Evolutionary conservation across 768 basidiomycete genomes (phyloP).

Genomic region (Russula earlei): DNA sequence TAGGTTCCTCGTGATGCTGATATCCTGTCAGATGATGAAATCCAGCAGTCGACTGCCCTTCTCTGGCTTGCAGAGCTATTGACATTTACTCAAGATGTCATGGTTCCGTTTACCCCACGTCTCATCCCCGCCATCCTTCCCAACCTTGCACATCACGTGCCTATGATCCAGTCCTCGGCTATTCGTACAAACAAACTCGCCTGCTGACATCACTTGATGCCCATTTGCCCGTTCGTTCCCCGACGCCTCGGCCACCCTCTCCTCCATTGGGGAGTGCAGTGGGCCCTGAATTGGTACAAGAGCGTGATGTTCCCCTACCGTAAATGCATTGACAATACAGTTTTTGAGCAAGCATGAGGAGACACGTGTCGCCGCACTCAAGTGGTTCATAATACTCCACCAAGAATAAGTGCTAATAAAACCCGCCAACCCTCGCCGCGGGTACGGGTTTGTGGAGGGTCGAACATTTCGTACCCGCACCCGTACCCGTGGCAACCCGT

Average conservation of each 20-base stretch:
- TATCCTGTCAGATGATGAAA: too few species aligned
- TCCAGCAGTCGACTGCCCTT: too few species aligned
- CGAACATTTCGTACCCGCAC: too few species aligned
- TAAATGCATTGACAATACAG: constrained; percentile 86
- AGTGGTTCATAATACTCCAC: constrained; percentile 98
- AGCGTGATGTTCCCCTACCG: constrained; percentile 48
- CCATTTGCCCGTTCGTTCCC: constrained; percentile 24
- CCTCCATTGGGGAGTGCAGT: too few species aligned
- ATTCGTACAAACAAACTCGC: constrained; percentile 70
- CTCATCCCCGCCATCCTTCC: constrained; percentile 89
- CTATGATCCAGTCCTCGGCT: constrained; percentile 83
- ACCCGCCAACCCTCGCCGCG: too few species aligned
- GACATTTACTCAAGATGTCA: constrained; percentile 78
- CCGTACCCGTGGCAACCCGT: too few species aligned
- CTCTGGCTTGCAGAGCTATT: too few species aligned
- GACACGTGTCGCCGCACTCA: constrained; percentile 88
- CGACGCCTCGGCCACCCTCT: too few species aligned
- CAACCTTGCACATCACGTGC: constrained; percentile 85
- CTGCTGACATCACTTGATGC: constrained; percentile 4
- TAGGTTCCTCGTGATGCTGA: too few species aligned
- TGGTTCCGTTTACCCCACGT: constrained; percentile 89
- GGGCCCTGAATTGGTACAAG: too few species aligned
- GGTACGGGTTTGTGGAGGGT: too few species aligned
- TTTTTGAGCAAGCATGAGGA: constrained; percentile 96
- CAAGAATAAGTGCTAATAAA: too few species aligned